Evolutionary conservation across 2,329 filamentous ascomycete species (phyloP).

Genomic region (Bipolaris gigantea): DNA sequence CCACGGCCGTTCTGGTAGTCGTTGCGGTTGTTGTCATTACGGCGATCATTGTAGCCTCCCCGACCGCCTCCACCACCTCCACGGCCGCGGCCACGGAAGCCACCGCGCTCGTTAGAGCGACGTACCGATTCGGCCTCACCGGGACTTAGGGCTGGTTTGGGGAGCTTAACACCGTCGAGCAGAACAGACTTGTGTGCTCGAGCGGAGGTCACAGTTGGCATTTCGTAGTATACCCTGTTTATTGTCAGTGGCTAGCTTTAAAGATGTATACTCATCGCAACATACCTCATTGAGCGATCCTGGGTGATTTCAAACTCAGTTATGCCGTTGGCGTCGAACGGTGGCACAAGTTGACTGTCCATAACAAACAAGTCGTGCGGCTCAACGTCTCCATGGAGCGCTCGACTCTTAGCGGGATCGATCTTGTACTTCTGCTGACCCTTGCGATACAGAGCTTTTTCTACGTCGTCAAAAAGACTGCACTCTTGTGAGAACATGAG

Average conservation of each 20-base stretch:
- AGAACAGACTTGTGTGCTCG: slow-evolving; percentile 92
- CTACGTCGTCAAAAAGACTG: slow-evolving; percentile 82
- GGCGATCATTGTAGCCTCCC: slow-evolving; percentile 41
- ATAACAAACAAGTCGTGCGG: slow-evolving; percentile 85
- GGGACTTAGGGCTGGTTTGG: slow-evolving; percentile 68
- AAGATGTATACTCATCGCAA: slow-evolving; percentile 17
- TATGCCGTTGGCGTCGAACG: slow-evolving; percentile 63
- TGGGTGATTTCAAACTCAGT: slow-evolving; percentile 37
- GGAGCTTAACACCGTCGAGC: slow-evolving; percentile 76
- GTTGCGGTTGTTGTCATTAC: slow-evolving; percentile 7
- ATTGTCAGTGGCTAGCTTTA: slow-evolving; percentile 22
- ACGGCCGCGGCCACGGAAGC: slow-evolving; percentile 23
- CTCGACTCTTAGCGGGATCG: slow-evolving; percentile 73
- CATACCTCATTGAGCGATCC: slow-evolving; percentile 79
- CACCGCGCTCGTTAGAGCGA: slow-evolving; percentile 64
- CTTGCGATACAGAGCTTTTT: slow-evolving; percentile 88
- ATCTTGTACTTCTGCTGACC: slow-evolving; percentile 65
- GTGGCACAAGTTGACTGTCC: slow-evolving; percentile 77
- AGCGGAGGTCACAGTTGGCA: slow-evolving; percentile 64
- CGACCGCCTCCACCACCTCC: slow-evolving; percentile 20
- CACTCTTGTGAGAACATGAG: slow-evolving; percentile 83
- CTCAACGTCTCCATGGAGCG: slow-evolving; percentile 76
- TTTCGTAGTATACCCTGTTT: slow-evolving; percentile 77
- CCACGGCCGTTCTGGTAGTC: slow-evolving; percentile 30
- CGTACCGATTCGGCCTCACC: slow-evolving; percentile 68